Base-by-base conservation (phyloP, 2,329 filamentous ascomycete species). In the Didymella pinodella region DNA sequence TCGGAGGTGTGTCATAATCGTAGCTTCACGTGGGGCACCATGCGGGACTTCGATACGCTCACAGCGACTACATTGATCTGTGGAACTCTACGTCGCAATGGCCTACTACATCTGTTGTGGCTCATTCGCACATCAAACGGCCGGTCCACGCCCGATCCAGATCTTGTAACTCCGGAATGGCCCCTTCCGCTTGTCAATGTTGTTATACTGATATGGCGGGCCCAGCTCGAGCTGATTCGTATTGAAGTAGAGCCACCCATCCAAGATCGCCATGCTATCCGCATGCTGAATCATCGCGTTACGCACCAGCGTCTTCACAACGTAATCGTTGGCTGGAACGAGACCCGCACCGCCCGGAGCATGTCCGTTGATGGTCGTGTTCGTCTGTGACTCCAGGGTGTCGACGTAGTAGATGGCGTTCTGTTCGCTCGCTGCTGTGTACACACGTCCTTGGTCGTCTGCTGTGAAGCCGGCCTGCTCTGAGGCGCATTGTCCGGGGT, bases 321-420 rank as follows among this genome's bases (percentile, higher is more conserved):
- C 71, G 56, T 78, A 79, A 49, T 78, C 70, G 18, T 75, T 64
- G 7, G 75, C 64, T 10, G 67, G 59, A 18, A 80, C 72, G 0
- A 67, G 66, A 1, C 76, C 76, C 7, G 56, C 53, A 0, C 75
- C 75, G 18, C 75, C 76, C 25, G 74, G 63, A 3, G 66, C 58
- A 6, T 71, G 61, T 0, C 72, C 74, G 49, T 80, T 77, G 14
- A 79, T 70, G 11, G 72, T 73, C 54, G 70, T 65, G 12, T 73
- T 74, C 16, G 75, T 66, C 51, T 76, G 65, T 2, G 69, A 65
- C 59, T 77, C 72, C 18, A 71, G 61, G 3, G 76, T 79, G 56
- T 79, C 75, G 48, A 80, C 76, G 51, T 80, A 80, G 65, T 78
- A 79, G 38, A 81, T 79, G 5, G 79, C 76, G 55, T 81, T 81